Percentiles rank a stretch among this genome's conserved stretches.
Conservation (phyloP, 164 flowering plant species). For the Houttuynia cordata region DNA sequence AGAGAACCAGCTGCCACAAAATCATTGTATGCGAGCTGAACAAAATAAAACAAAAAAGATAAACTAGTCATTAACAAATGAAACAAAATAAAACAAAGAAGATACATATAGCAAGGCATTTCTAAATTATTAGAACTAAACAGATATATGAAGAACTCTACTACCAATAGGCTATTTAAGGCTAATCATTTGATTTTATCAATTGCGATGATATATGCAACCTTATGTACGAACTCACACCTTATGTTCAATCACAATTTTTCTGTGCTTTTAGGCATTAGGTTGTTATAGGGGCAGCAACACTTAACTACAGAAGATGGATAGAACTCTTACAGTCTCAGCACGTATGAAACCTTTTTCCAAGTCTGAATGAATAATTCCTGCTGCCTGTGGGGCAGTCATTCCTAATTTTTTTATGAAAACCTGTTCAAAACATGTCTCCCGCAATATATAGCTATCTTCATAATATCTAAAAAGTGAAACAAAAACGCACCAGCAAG, state of each 20-base stretch:
- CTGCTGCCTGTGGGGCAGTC: constrained; percentile 99
- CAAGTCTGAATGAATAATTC: constrained; percentile 95
- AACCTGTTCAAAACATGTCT: background rate
- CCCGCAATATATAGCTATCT: background rate
- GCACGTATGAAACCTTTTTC: constrained; percentile 98
- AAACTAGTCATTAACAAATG: too few species aligned
- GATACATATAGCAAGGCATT: too few species aligned
- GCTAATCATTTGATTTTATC: background rate
- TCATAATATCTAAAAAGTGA: background rate
- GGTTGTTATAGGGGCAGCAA: background rate
- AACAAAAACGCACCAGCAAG: constrained; percentile 50
- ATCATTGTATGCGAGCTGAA: constrained; percentile 84
- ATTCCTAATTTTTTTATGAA: constrained; percentile 39
- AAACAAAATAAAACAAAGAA: too few species aligned
- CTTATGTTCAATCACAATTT: background rate
- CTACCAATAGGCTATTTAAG: too few species aligned
- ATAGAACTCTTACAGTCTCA: constrained; percentile 64
- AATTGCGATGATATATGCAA: background rate
- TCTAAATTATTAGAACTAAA: too few species aligned
- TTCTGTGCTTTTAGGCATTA: background rate
- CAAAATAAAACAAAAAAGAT: background rate
- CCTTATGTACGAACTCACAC: background rate
- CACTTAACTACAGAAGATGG: background rate
- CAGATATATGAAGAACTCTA: too few species aligned
- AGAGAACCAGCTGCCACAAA: constrained; percentile 86